Evolutionary conservation across 2,329 filamentous ascomycete species (phyloP), one percentile per base, ranked within the genome.

Genomic region (Microcera coccophila): DNA sequence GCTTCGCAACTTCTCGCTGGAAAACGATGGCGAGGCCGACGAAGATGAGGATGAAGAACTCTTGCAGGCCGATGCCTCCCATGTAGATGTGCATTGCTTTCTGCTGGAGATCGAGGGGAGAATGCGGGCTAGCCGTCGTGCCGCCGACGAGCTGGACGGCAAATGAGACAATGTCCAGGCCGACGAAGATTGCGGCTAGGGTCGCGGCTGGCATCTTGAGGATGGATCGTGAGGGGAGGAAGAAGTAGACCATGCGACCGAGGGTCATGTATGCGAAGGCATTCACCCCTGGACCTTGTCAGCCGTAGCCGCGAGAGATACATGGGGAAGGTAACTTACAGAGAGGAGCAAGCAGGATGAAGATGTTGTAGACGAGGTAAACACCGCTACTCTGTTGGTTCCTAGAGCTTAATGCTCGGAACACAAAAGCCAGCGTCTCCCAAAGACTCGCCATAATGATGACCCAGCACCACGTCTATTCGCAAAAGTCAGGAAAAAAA

Each of bases 21-120:
- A 58, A 58, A 1, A 17, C 21, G 7, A 58, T 34, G n/a, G 48
- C 54, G 2, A 78, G 58, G 0, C 48, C 54, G 2, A 68, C 52
- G 46, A 78, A 75, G n/a, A 69, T 38, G 3, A 76, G 44, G 41
- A 78, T 74, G 44, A 75, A 75, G 21, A 70, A 53, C 48, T 76
- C 62, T 47, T 79, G 75, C 0, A 78, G 55, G 0, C 68, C 73
- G 14, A 78, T 72, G 1, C 75, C 75, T 10, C 68, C 73, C 71
- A 76, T 78, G 57, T 78, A 79, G 44, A 73, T 61, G 38, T 70
- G 61, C 1, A 72, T 64, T 2, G 61, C 68, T 16, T 42, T 49
- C 20, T 60, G 45, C 18, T 62, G 58, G 5, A 57, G 54, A 2
- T 58, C 53, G 0, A 56, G 48, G 0, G 61, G 52, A 0, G 62